phyloP scores from a whole-genome alignment of 2,329 filamentous ascomycete species.

The Truncatella angustata region DNA sequence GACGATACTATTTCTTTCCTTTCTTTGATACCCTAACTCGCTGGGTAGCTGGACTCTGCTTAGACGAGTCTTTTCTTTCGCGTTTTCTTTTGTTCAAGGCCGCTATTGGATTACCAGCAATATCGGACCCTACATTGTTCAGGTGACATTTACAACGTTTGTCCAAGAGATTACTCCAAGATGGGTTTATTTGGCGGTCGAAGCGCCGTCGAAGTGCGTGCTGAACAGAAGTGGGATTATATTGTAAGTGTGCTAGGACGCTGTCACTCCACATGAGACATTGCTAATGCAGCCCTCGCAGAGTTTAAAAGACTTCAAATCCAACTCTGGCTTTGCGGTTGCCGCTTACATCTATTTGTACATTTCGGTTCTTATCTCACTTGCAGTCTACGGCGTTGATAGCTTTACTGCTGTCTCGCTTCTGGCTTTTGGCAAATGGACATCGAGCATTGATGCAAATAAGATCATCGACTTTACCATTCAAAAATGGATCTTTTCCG shows the following conservation, averaged over 20 bases:
- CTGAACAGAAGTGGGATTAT: conserved; percentile 93
- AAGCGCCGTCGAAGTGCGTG: conserved; percentile 63
- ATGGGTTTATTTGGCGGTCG: conserved; percentile 66
- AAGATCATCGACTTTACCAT: conserved; percentile 68
- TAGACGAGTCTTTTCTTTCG: not conserved
- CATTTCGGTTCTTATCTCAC: conserved; percentile 73
- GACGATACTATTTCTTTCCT: conserved; percentile 11
- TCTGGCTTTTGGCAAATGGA: conserved; percentile 86
- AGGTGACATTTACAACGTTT: not conserved
- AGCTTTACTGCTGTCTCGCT: conserved; percentile 92
- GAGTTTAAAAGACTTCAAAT: conserved; percentile 74
- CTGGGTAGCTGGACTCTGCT: conserved; percentile 13
- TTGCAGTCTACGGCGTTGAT: conserved; percentile 86
- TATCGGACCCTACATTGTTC: not conserved
- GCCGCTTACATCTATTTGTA: conserved; percentile 85
- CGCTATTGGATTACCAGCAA: not conserved
- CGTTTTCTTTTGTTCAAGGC: not conserved
- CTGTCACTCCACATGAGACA: not conserved
- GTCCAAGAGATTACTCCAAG: conserved; percentile 23
- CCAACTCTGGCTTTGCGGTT: conserved; percentile 70
- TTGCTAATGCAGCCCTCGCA: conserved; percentile 15
- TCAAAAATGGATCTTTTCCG: conserved; percentile 92
- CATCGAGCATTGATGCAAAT: conserved; percentile 74
- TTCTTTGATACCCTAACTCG: not conserved
- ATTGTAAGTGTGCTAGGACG: conserved; percentile 59